phyloP scores from a whole-genome alignment of 2,329 filamentous ascomycete species.

The Teratosphaeria gauchensis region DNA sequence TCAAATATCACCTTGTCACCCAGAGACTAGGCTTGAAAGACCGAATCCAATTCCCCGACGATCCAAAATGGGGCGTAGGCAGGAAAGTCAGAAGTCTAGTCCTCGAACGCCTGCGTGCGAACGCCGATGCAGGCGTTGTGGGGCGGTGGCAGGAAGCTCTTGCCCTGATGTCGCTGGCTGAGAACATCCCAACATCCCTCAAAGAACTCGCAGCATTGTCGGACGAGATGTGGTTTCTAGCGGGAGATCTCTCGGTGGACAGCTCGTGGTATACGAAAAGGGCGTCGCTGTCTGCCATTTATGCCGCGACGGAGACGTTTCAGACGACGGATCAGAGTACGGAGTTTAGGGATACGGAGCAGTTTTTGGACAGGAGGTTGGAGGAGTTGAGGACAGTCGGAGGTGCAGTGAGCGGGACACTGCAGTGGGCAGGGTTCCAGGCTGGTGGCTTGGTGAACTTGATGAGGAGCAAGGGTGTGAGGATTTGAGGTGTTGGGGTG shows the following conservation, averaged over 20 bases:
- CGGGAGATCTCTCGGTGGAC: constrained; percentile 74
- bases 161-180: constrained; percentile 79
- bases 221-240: constrained; percentile 88
- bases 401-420: constrained; percentile 51
- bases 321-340: constrained; percentile 81
- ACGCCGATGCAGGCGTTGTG: constrained; percentile 52
- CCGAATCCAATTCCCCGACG: constrained; percentile 34
- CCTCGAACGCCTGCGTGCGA: constrained; percentile 68
- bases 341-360: constrained; percentile 65
- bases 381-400: constrained; percentile 58
- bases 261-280: constrained; percentile 78
- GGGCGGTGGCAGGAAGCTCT: constrained; percentile 84
- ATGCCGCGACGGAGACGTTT: constrained; percentile 69
- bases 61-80: constrained; percentile 34
- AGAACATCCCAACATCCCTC: constrained; percentile 64
- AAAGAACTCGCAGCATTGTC: constrained; percentile 69
- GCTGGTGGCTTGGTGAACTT: constrained; percentile 69
- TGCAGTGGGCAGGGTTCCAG: constrained; percentile 76
- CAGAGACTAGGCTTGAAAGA: constrained; percentile 52
- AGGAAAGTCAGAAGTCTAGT: constrained; percentile 61
- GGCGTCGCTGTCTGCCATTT: constrained; percentile 53
- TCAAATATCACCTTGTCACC: constrained; percentile 64
- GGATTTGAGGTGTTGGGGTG: constrained; percentile 47
- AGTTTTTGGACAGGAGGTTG: constrained; percentile 68
- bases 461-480: constrained; percentile 75